Base-by-base conservation (phyloP, 2,329 filamentous ascomycete species). In the Diaporthe australafricana region DNA sequence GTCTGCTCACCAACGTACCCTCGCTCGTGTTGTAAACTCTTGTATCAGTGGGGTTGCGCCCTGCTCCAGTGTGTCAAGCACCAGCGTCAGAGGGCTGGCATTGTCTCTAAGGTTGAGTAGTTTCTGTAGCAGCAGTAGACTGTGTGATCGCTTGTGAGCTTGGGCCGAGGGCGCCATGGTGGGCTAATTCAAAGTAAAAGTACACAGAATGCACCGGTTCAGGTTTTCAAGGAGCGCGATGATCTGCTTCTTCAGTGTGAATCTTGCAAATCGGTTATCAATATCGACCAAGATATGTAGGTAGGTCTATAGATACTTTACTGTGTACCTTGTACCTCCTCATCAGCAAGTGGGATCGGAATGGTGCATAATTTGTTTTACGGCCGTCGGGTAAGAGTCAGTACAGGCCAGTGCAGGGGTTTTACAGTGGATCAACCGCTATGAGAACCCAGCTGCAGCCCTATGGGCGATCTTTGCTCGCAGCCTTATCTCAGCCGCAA, bases 21-120 rank as follows among this genome's bases (percentile, higher is more conserved):
- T 93, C 69, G 93, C 94, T 77, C 95, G 88, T 57, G 87, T 85
- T 68, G 93, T 89, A 81, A 96, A 94, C 81, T 98, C 95, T 22
- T 85, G 83, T 2, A 96, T 75, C 5, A 98, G 83, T 0, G 91
- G 91, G 38, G 86, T 87, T 8, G 91, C 93, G 32, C 91, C 90
- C 82, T 98, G 95, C 83, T 97, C 94, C 38, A 98, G 86, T 42
- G 88, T 94, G 81, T 98, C 96, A 70, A 98, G 86, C 3, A 98
- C 83, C 32, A 98, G 85, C 0, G 95, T 98, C 78, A 98, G 90
- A 3, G 96, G 96, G 62, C 94, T 97, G 17, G 93, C 91, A 70
- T 90, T 91, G 81, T 96, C 93, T 74, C 94, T 89, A 70, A 94
- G 85, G 78, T 91, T 76, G 40, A 79, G 75, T 55, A 79, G 68